A percentile compares a stretch with the other conserved stretches of the same genome.
phyloP scores from a whole-genome alignment of 1,284 basidiomycete genomes.

The Takashimella tepidaria region DNA sequence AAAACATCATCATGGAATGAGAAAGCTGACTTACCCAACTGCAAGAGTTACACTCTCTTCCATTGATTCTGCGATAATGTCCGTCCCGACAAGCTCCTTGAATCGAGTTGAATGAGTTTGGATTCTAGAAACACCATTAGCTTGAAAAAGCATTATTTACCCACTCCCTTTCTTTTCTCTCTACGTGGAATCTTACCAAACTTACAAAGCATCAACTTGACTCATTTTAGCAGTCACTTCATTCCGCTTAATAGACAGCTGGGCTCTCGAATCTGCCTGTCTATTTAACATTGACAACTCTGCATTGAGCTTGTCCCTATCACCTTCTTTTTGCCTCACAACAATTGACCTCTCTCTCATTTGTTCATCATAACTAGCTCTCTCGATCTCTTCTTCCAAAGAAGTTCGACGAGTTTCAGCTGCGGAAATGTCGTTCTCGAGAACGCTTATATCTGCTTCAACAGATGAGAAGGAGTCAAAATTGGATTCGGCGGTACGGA shows the following conservation, averaged over 20 bases:
- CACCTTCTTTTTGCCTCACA: conserved; percentile 61
- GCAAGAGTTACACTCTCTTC: conserved; percentile 64
- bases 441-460: conserved; percentile 56
- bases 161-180: too few relatives aligned
- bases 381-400: conserved; percentile 57
- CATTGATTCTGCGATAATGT: conserved; percentile 60
- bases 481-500: conserved; percentile 52
- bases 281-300: conserved; percentile 70
- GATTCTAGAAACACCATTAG: conserved; percentile 54
- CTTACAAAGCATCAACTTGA: conserved; percentile 65
- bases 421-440: conserved; percentile 64
- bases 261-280: conserved; percentile 78
- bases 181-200: too few relatives aligned
- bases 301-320: conserved; percentile 62
- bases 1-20: too few relatives aligned
- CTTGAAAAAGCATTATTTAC: too few relatives aligned
- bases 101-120: conserved; percentile 60
- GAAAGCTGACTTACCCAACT: conserved; percentile 52
- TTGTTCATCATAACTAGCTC: conserved; percentile 64
- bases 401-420: conserved; percentile 58
- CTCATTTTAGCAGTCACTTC: conserved; percentile 62
- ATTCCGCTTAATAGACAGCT: conserved; percentile 66
- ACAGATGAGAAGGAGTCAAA: conserved; percentile 58
- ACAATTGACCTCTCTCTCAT: conserved; percentile 59
- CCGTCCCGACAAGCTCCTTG: conserved; percentile 58